These are phyloP conservation scores for Puccinia coronata DNA, from an alignment of 1,284 basidiomycete species.

Conservation along the genomic window DNA sequence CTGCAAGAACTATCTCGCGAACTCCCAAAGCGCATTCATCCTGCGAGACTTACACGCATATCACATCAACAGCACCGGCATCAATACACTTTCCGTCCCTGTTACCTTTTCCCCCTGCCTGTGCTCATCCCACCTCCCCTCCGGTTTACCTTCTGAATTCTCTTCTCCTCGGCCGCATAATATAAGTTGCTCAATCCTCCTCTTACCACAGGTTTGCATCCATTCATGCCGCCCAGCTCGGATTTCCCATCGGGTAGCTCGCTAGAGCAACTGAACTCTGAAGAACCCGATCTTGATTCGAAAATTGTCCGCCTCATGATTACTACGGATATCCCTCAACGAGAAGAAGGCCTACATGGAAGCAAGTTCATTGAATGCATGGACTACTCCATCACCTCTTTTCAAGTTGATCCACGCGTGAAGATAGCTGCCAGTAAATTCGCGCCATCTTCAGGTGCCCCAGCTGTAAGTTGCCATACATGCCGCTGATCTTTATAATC, in stretches of 20 bases:
- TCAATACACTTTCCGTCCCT: too few species aligned
- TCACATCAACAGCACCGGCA: too few species aligned
- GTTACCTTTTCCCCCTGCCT: background rate
- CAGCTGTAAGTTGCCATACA: background rate
- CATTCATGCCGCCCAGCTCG: background rate
- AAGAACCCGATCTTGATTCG: background rate
- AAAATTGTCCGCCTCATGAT: slow-evolving; percentile 3
- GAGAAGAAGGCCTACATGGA: background rate
- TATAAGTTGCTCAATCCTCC: background rate
- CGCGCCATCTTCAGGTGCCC: background rate
- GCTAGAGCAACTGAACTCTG: background rate
- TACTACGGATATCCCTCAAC: background rate
- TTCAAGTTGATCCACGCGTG: background rate
- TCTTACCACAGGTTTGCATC: background rate
- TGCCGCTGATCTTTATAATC: too few species aligned
- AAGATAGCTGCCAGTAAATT: background rate
- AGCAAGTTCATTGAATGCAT: slow-evolving; percentile 15
- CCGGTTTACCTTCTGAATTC: too few species aligned
- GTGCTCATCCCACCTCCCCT: background rate
- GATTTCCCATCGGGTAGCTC: background rate
- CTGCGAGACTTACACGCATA: background rate
- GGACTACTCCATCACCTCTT: slow-evolving; percentile 7
- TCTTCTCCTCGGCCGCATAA: background rate
- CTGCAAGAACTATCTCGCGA: background rate
- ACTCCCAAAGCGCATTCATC: background rate